These are phyloP conservation scores for Ogataea degrootiae DNA, from an alignment of 805 yeast species.

Conservation along the genomic window DNA sequence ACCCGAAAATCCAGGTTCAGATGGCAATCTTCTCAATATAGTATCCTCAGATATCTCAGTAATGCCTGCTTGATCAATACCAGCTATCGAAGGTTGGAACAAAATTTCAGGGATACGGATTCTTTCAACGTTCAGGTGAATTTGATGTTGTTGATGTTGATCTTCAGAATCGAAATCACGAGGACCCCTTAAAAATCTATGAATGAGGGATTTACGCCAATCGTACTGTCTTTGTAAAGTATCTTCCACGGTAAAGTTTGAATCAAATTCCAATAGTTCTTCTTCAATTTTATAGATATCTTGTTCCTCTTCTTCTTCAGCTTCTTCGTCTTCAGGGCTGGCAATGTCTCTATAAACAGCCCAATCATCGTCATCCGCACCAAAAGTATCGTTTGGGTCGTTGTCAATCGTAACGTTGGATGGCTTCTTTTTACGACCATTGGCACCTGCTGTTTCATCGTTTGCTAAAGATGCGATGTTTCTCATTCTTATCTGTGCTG, in stretches of 20 bases:
- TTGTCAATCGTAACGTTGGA: slow-evolving; percentile 71
- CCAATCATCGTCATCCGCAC: slow-evolving; percentile 96
- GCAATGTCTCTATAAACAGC: slow-evolving; percentile 80
- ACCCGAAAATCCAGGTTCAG: slow-evolving; percentile 46
- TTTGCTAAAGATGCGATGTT: slow-evolving; percentile 85
- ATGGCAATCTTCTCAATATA: slow-evolving; percentile 53
- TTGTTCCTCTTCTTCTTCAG: slow-evolving; percentile 68
- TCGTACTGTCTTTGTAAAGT: slow-evolving; percentile 77
- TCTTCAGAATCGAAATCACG: slow-evolving; percentile 78
- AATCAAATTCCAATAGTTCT: slow-evolving; percentile 75
- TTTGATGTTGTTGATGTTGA: slow-evolving; percentile 81
- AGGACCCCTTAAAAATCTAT: slow-evolving; percentile 87
- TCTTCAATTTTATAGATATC: slow-evolving; percentile 62
- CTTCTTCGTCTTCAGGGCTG: slow-evolving; percentile 70
- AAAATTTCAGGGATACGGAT: slow-evolving; percentile 88
- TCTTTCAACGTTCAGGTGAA: slow-evolving; percentile 87
- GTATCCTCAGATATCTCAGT: slow-evolving; percentile 69
- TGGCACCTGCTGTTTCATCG: slow-evolving; percentile 31
- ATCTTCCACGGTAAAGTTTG: slow-evolving; percentile 80
- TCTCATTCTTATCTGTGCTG: slow-evolving; percentile 91
- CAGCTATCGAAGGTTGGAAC: slow-evolving; percentile 91
- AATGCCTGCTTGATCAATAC: slow-evolving; percentile 95
- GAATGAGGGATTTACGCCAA: slow-evolving; percentile 77
- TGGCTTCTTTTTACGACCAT: slow-evolving; percentile 39
- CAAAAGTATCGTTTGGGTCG: slow-evolving; percentile 91